A percentile compares a stretch with the other conserved stretches of the same genome.
phyloP scores from a whole-genome alignment of 768 basidiomycete species.

The Mycena maculata region DNA sequence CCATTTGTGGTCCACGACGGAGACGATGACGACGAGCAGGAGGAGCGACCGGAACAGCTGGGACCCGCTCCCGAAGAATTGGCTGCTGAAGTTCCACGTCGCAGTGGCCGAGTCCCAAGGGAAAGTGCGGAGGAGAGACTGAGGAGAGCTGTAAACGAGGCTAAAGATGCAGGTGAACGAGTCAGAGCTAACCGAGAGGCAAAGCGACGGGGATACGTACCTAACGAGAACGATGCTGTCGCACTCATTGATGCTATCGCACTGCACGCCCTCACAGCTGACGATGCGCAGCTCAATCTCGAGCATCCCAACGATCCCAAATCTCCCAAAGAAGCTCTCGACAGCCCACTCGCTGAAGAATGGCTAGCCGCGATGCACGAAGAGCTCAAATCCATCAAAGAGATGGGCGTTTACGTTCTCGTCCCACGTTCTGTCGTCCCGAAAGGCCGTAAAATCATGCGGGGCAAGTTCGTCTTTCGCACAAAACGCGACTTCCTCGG shows the following conservation, averaged over 20 bases:
- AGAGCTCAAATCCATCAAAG: too few species aligned
- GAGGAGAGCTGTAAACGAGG: neutral
- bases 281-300: conserved; percentile 1
- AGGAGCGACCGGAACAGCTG: too few species aligned
- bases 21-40: neutral
- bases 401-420: conserved; percentile 38
- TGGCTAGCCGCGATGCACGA: conserved; percentile 36
- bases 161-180: too few species aligned
- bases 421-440: conserved; percentile 36
- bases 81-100: too few species aligned
- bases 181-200: neutral
- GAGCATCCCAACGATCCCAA: neutral
- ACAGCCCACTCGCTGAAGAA: conserved; percentile 3
- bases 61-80: neutral
- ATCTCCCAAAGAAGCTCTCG: neutral
- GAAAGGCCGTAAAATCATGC: conserved; percentile 43
- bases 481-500: conserved; percentile 47
- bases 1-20: neutral
- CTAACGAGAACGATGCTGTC: neutral
- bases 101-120: too few species aligned
- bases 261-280: too few species aligned
- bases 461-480: conserved; percentile 45
- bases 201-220: neutral
- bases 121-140: neutral
- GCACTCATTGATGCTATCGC: too few species aligned